These are phyloP conservation scores for Candida sp. DNA, from an alignment of 1,139 yeast genomes.

Conservation along the genomic window DNA sequence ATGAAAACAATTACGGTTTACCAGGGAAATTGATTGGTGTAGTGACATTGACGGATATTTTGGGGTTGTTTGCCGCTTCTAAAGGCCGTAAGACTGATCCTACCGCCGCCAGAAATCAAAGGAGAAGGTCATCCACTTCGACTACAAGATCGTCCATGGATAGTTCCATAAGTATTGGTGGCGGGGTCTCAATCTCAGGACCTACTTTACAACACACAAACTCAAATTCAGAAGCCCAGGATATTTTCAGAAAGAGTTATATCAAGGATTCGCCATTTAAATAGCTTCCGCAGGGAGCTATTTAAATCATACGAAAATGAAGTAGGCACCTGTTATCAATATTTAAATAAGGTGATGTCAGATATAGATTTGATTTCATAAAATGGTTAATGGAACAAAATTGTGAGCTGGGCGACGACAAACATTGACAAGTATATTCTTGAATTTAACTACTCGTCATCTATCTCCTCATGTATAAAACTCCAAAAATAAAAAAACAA, in stretches of 20 bases:
- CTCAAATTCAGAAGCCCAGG: slow-evolving; percentile 2
- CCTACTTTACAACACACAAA: slow-evolving; percentile 1
- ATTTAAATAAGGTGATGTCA: no score
- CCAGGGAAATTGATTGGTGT: slow-evolving; percentile 88
- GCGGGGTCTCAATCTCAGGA: background rate
- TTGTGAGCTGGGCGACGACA: no score
- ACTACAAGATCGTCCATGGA: slow-evolving; percentile 40
- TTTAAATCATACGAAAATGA: no score
- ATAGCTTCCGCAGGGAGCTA: background rate
- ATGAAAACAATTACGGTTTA: slow-evolving; percentile 26
- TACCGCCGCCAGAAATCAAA: slow-evolving; percentile 77
- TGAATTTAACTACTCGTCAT: no score
- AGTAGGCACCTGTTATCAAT: no score
- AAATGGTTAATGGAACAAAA: no score
- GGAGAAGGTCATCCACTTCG: slow-evolving; percentile 65
- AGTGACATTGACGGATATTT: slow-evolving; percentile 83
- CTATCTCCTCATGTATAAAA: no score
- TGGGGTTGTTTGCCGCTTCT: slow-evolving; percentile 74
- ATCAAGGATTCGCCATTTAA: slow-evolving; percentile 4
- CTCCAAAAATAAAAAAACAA: no score
- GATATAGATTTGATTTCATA: no score
- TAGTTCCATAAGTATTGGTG: slow-evolving; percentile 13
- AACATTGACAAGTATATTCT: no score
- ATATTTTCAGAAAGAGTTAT: slow-evolving; percentile 9
- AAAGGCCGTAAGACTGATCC: slow-evolving; percentile 76